Base-by-base conservation (phyloP, 2,329 filamentous ascomycete genomes). In the Capronia americana region DNA sequence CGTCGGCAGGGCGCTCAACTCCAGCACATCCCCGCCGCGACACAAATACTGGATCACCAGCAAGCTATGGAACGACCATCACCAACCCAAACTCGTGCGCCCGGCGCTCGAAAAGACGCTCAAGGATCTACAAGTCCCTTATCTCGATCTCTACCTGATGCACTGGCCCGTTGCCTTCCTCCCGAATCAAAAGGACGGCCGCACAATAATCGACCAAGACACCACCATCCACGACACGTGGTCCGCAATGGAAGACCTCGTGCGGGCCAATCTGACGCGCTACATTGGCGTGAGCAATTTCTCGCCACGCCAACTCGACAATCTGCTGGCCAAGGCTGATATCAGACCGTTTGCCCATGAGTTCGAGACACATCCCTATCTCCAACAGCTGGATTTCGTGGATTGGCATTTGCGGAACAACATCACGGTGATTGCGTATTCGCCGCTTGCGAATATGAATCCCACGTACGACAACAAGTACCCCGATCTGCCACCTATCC, bases 51-150 rank as follows among this genome's bases (percentile, higher is more conserved):
- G 86, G 84, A 78, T 91, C 61, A 94, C 92, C 56, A 92, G 90
- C 73, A 96, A 95, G 84, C 86, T 94, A 58, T 87, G 92, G 83
- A 93, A 93, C 84, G 85, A 88, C 54, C 90, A 88, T 84, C 90
- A 93, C 81, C 68, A 68, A 1, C 75, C 76, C 2, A 87, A 89
- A 79, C 83, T 86, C 69, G 89, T 89, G 26, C 78, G 83, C 41
- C 84, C 88, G 74, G 88, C 84, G 30, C 71, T 82, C 48, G 73
- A 78, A 59, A 73, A 76, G 48, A 79, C 80, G 5, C 75, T 83
- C 23, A 66, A 73, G 5, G 77, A 80, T 51, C 75, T 82, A 8
- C 73, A 74, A 23, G 73, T 80, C 6, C 73, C 75, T 41, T 80
- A 81, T 66, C 75, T 82, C 12, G 80, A 82, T 67, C 75, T 81